These are phyloP conservation scores for Chalciporus sphaerocephalus DNA, from an alignment of 768 basidiomycete genomes.

Conservation along the genomic window DNA sequence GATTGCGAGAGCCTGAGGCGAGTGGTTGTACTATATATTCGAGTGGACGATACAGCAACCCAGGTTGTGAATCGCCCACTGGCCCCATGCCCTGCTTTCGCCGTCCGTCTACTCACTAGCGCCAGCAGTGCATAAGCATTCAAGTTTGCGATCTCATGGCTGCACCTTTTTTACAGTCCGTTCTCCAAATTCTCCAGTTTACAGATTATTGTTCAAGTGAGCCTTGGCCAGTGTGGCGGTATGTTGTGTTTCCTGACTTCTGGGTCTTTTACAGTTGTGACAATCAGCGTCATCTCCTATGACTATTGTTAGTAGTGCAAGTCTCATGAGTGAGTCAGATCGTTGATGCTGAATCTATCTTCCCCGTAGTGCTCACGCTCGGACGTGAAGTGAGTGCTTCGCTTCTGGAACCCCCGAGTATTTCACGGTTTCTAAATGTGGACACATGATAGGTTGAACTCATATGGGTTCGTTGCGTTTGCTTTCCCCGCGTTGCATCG, in stretches of 20 bases:
- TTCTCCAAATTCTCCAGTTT: background rate
- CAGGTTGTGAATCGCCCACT: too few relatives aligned
- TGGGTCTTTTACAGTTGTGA: constrained; percentile 4
- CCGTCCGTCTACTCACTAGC: background rate
- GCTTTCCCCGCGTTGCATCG: background rate
- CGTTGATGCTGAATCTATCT: background rate
- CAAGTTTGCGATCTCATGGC: background rate
- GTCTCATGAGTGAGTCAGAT: background rate
- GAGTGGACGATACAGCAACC: too few relatives aligned
- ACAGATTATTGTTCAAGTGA: constrained; percentile 1
- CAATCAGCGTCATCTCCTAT: constrained; percentile 3
- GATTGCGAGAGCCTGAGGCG: too few relatives aligned
- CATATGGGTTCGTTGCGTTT: constrained; percentile 2
- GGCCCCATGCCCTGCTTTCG: too few relatives aligned
- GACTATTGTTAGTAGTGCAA: constrained; percentile 6
- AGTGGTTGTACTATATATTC: too few relatives aligned
- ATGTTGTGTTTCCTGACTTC: too few relatives aligned
- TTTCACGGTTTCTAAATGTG: background rate
- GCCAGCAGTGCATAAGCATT: background rate
- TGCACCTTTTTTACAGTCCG: background rate
- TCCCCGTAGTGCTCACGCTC: constrained; percentile 1
- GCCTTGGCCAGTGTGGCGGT: background rate
- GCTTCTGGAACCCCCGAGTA: background rate
- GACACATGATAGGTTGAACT: constrained; percentile 1
- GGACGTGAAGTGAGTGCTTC: constrained; percentile 5